Evolutionary conservation across 805 yeast species (phyloP), one percentile per base, ranked within the genome.

Genomic region (Candida boleticola): DNA sequence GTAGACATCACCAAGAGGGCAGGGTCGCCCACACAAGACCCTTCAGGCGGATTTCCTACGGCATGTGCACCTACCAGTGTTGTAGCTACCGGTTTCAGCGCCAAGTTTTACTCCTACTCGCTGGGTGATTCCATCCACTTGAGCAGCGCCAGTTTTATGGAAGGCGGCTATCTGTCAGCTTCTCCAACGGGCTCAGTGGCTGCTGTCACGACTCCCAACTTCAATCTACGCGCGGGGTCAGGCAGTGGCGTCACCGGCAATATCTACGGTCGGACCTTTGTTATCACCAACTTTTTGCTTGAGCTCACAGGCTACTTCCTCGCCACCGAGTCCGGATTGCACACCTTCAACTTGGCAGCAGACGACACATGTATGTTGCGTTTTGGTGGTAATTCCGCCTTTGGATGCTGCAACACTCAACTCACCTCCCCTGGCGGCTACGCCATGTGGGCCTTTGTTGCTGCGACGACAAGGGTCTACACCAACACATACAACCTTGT

Each of bases 241-340:
- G 6, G n/a, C 25, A 4, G n/a, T 33, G 36, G 26, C 10, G 7
- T 19, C 5, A 23, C 7, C 27, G 27, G 27, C 7, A 7, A 7
- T 11, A 7, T 23, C 11, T 23, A 23, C 27, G 27, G 27, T 11
- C 27, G 11, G 11, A 7, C 27, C 27, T 23, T 23, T 11, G 27
- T 11, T 11, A 11, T 23, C 27, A 10, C 36, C 9, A 32, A 17
- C 22, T 32, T 32, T 19, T 14, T 9, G 13, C 4, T 32, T 5
- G 36, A 35, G 18, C 29, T 35, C 6, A 20, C 38, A 7, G 38
- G 38, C 14, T 35, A 35, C 29, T 35, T 22, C 14, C 5, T 9
- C 13, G 38, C 38, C 13, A 13, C 27, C 17, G 17, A 6, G 5
- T 6, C 27, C 5, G 38, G 38, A 4, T 6, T 25, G 17, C n/a